phyloP scores from a whole-genome alignment of 306 rosid genomes.

The Oxytropis ochrocephala region DNA sequence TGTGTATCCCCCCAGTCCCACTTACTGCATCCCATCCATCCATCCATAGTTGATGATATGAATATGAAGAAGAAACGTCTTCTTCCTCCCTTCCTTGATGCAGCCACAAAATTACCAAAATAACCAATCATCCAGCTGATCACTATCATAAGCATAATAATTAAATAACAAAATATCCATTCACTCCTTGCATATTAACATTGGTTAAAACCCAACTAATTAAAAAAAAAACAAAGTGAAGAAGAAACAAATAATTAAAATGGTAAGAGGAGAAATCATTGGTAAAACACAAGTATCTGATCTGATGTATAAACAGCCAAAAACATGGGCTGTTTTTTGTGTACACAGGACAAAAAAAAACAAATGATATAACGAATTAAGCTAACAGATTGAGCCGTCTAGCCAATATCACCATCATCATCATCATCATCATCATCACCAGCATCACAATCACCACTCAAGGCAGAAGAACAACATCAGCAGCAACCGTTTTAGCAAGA shows the following conservation, averaged over 20 bases:
- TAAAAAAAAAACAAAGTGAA: not conserved
- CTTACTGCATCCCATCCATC: slow-evolving; percentile 1
- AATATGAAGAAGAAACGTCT: not conserved
- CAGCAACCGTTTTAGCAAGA: slow-evolving; percentile 1
- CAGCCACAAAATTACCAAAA: not conserved
- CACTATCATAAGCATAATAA: not conserved
- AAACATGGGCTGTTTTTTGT: no score
- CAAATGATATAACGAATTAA: not conserved
- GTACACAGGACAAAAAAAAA: no score
- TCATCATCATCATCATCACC: slow-evolving; percentile 28
- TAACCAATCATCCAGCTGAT: not conserved
- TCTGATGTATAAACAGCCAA: no score
- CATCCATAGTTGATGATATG: no score
- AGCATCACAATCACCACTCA: slow-evolving; percentile 29
- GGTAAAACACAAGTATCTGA: no score
- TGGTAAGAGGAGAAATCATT: no score
- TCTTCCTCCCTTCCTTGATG: not conserved
- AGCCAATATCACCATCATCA: slow-evolving; percentile 64
- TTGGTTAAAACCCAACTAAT: not conserved
- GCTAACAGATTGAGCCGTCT: slow-evolving; percentile 60
- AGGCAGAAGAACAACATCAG: not conserved
- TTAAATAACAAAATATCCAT: slow-evolving; percentile 11
- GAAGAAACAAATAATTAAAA: not conserved
- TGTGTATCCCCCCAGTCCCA: no score
- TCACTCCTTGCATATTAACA: slow-evolving; percentile 22